Base-by-base conservation (phyloP, 306 rosid species). In the Coriaria nepalensis region DNA sequence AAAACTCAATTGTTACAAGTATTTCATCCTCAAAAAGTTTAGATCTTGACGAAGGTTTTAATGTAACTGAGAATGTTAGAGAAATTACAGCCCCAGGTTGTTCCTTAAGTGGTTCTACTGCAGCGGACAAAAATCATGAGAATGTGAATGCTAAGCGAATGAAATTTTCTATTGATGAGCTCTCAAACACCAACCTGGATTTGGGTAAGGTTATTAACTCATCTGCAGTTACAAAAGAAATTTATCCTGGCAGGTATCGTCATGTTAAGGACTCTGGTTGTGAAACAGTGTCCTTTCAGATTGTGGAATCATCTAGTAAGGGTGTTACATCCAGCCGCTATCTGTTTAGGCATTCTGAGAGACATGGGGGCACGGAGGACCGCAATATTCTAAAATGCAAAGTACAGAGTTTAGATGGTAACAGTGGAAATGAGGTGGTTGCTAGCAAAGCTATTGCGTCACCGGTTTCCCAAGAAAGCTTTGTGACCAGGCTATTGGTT, bases 381-480 rank as follows among this genome's bases (percentile, higher is more conserved):
- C 62, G 71, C 37, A 53, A 75, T 70, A 65, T 40, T 71, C 43
- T 57, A 45, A 77, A 68, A 51, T 45, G 70, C 67, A 72, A 56
- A 57, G 59, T 65, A 35, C 46, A 38, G 37, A 10, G 46, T 43
- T 72, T 65, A 43, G 70, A 67, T 54, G 75, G 63, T 62, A 66
- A 66, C 61, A 69, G 63, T 53, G 67, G 67, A 44, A 78, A 72
- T 64, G 82, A 77, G 59, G 57, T 59, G 44, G 49, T 52, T 66
- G 43, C 43, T 46, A 53, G 66, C 52, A 85, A 75, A 73, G 65
- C 55, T 45, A 68, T 68, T 53, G 83, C 85, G 70, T 81, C 98
- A 50, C 93, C 96, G 55, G 83, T 69, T 73, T 82, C 94, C 62
- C 94, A 77, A 66, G 98, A 82, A 71, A 79, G 95, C 68, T 79